Evolutionary conservation across 2,329 filamentous ascomycete species (phyloP), one percentile per base, ranked within the genome.

Genomic region (Alternaria brassicae): DNA sequence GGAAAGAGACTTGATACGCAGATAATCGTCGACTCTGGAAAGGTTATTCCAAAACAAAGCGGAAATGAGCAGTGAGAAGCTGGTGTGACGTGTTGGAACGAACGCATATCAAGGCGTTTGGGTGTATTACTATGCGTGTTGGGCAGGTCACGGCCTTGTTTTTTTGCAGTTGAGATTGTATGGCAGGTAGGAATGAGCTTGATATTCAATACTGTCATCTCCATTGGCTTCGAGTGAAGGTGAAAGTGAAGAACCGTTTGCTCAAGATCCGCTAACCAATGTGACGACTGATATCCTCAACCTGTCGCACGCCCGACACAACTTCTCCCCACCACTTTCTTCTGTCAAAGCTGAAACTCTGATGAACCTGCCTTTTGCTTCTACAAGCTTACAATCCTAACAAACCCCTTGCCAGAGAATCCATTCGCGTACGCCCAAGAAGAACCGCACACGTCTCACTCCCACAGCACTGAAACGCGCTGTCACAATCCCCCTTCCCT

Each of bases 11-110:
- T 88, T 47, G 85, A 88, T 65, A 85, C 88, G 72, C 82, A 86
- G 78, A 83, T 87, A 67, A 82, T 89, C 60, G 84, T 88, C 10
- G 86, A 88, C 63, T 83, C 82, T 2, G 86, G 86, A 2, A 81
- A 77, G 52, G 84, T 87, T 12, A 49, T 67, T 37, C 62, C 60
- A 6, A 45, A 58, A 4, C 62, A 63, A 44, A 61, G 54, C 17
- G 45, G 28, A 2, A 67, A 67, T 17, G 40, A 56, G 37, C 45
- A 19, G 21, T 50, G 40, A 45, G n/a, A 32, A 7, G 15, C 25
- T 6, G 2, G 15, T 19, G 25, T 17, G 10, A 10, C 15, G n/a
- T 17, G 40, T 8, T 4, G 12, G 15, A 17, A 15, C 19, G 5
- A 2, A n/a, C 6, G 28, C 30, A 34, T 7, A 5, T 0, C 32